Evolutionary conservation across 768 basidiomycete genomes (phyloP).

Genomic region (Megacollybia marginata): DNA sequence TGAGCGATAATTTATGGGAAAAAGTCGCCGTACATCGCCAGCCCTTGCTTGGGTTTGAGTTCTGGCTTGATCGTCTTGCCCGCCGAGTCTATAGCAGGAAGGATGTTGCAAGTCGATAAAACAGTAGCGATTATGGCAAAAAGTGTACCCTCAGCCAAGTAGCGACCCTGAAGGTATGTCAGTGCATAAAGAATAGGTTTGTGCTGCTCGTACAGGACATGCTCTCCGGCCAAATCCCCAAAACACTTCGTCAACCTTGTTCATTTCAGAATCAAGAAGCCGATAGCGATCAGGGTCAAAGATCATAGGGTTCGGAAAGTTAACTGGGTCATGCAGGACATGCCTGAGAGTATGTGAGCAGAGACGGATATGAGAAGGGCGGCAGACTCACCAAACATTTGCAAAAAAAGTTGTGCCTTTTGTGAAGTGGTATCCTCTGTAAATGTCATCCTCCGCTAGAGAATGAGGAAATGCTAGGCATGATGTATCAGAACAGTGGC

Average conservation of each 20-base stretch:
- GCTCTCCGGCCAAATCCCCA: neutral
- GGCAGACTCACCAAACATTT: neutral
- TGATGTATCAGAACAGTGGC: neutral
- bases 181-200: neutral
- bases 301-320: slow-evolving; percentile 3
- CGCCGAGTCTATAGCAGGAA: neutral
- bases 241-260: neutral
- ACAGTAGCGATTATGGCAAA: neutral
- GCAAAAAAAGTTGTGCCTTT: neutral
- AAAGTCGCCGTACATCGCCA: too few relatives aligned
- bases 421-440: neutral
- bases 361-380: slow-evolving; percentile 10
- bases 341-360: slow-evolving; percentile 12
- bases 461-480: neutral
- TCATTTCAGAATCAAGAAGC: neutral
- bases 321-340: slow-evolving; percentile 3
- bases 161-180: neutral
- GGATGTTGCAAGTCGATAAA: neutral
- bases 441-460: neutral
- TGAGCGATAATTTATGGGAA: too few relatives aligned
- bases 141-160: neutral
- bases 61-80: neutral
- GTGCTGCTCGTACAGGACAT: neutral
- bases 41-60: neutral
- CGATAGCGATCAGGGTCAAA: slow-evolving; percentile 4